Percentiles rank a stretch among this genome's conserved stretches.
These are phyloP conservation scores for Austropuccinia psidii DNA, from an alignment of 1,284 basidiomycete species.

Conservation along the genomic window DNA sequence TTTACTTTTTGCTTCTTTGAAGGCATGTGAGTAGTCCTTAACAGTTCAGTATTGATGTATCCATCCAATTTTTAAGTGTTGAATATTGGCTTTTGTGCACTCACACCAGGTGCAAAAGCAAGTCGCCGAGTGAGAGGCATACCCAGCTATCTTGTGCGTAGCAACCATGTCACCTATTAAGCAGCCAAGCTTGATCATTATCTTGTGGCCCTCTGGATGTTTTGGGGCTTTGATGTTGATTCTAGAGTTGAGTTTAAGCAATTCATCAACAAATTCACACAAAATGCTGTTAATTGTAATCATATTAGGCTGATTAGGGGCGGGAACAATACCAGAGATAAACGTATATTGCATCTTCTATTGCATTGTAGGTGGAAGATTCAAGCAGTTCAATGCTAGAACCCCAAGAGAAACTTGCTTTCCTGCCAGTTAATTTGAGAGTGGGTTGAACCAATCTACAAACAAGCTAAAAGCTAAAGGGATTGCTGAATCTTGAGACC, in stretches of 20 bases:
- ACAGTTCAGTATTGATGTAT: background rate
- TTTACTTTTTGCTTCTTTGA: background rate
- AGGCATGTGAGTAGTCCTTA: background rate
- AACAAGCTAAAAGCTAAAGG: background rate
- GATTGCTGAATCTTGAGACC: background rate
- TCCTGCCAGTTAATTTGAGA: background rate
- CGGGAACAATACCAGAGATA: background rate
- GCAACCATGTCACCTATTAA: background rate
- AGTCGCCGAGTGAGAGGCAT: background rate
- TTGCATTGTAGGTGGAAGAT: background rate
- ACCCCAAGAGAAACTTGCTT: background rate
- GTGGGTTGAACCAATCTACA: background rate
- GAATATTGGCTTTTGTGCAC: background rate
- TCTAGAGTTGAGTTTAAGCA: background rate
- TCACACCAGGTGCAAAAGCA: background rate
- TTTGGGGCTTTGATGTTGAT: background rate
- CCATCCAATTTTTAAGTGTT: background rate
- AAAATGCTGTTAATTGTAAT: background rate
- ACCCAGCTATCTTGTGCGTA: background rate
- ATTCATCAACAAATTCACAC: background rate
- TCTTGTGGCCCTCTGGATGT: background rate
- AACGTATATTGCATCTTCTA: background rate
- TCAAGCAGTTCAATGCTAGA: background rate
- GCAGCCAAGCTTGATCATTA: background rate
- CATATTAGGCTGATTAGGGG: background rate